Evolutionary conservation across 192 early-diverging fungal genomes (phyloP), one percentile per base, ranked within the genome.

Genomic region (Allomyces arbusculus): DNA sequence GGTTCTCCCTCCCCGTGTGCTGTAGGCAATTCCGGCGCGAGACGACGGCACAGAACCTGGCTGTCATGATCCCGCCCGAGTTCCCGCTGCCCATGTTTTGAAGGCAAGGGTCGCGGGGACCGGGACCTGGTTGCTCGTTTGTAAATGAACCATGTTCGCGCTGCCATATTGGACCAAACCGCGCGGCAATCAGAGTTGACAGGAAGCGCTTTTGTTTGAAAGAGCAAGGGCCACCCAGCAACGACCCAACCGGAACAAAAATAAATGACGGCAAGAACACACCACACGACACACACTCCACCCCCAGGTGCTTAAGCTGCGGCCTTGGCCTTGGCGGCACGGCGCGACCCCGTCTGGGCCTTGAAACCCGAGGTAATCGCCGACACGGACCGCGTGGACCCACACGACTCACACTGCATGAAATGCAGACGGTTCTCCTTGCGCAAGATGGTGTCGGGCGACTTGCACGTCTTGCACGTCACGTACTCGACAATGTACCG

Each of bases 381-480:
- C 50, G 91, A 86, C 16, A 99, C 96, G 44, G 92, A 89, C 69
- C 94, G 82, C 43, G 86, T 89, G 24, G 91, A 93, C 44, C 93
- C 94, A 72, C 96, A 99, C 63, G 86, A 82, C 78, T 95, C 91
- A 77, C 96, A 99, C 79, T 94, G 88, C 71, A 96, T 74, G 82
- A 97, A 99, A 77, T 85, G 91, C 68, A 99, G 77, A 71, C 93
- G 85, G 77, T 92, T 93, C 68, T 99, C 94, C 82, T 97, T 97
- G 40, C 84, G 88, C 72, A 99, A 71, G 12, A 91, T 81, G 23
- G 96, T 97, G 64, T 99, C 90, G 24, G 88, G 85, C 16, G 87
- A 89, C 74, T 94, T 95, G 84, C 96, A 99, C 24, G 92, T 95
- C 81, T 99, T 99, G 82, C 96, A 99, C 14, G 92, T 89, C 23